These are phyloP conservation scores for Passalora sequoiae DNA, from an alignment of 2,329 filamentous ascomycete species.

Conservation along the genomic window DNA sequence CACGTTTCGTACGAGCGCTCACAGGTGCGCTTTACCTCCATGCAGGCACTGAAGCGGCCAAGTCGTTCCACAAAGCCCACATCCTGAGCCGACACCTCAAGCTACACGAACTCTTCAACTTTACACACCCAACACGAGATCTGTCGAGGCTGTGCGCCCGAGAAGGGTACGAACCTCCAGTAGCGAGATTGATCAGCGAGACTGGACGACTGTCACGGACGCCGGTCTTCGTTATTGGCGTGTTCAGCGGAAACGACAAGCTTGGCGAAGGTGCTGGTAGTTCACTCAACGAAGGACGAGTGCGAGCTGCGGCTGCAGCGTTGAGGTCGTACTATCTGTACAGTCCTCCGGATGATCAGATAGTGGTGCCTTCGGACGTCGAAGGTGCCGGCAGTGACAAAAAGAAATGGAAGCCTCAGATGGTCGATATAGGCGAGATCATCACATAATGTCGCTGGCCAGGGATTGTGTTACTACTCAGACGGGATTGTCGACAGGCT, in stretches of 20 bases:
- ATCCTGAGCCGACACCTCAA: constrained; percentile 52
- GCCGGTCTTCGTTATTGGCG: constrained; percentile 89
- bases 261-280: constrained; percentile 83
- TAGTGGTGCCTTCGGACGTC: constrained; percentile 48
- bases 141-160: constrained; percentile 75
- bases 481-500: background rate
- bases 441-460: constrained; percentile 33
- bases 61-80: constrained; percentile 77
- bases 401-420: constrained; percentile 48
- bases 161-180: constrained; percentile 81
- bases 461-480: background rate
- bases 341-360: constrained; percentile 58
- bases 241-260: constrained; percentile 87
- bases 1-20: constrained; percentile 75
- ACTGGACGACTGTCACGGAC: constrained; percentile 79
- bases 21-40: constrained; percentile 83
- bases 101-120: constrained; percentile 72
- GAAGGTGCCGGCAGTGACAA: constrained; percentile 26
- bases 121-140: constrained; percentile 78
- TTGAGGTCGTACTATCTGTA: constrained; percentile 97
- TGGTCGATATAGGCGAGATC: constrained; percentile 55
- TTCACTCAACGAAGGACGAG: constrained; percentile 70
- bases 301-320: constrained; percentile 74
- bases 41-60: constrained; percentile 69
- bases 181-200: constrained; percentile 83